Base-by-base conservation (phyloP, 108 stramenopile genomes). In the Epipyxis sp. region DNA sequence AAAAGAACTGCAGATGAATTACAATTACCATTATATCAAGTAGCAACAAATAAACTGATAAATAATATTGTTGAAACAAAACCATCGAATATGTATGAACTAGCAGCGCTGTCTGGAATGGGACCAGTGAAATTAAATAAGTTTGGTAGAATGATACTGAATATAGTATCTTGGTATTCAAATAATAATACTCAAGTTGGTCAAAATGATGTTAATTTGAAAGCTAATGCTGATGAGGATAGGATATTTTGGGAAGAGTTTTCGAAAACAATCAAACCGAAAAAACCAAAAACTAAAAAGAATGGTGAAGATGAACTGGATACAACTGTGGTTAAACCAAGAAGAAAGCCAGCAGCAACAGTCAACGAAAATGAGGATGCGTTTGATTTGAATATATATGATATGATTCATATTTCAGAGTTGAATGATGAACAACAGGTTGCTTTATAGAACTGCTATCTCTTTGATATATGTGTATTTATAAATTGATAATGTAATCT, bases 341-440 rank as follows among this genome's bases (percentile, higher is more conserved):
- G 6, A 65, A 57, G 54, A 57, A 57, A 57, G 54, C 25, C 54
- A 16, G 54, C 25, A 32, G 61, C 6, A 25, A 65, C 20, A 65
- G 61, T 65, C 30, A 65, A 32, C 30, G 34, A 10, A 13, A 32
- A 65, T 29, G 61, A 65, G 30, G 25, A 65, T 6, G 30, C 34
- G 10, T 29, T 32, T 35, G 61, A 65, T 16, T 13, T 65, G 61
- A 32, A 65, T 10, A 32, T 32, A 6, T 16, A 65, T 32, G 35
- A 37, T 6, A 32, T 13, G 34, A 35, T 65, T 10, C 6, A 13
- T 6, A 3, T 65, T 32, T 16, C 20, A 13, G 61, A 65, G 3
- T 32, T 65, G 30, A 65, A 65, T 37, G 61, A 65, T 6, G 61
- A 65, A 65, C 61, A 65, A 37, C n/a, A n/a, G n/a, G n/a, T n/a